These are phyloP conservation scores for Suhomyces bokatorum DNA, from an alignment of 1,139 yeast species.

Conservation along the genomic window DNA sequence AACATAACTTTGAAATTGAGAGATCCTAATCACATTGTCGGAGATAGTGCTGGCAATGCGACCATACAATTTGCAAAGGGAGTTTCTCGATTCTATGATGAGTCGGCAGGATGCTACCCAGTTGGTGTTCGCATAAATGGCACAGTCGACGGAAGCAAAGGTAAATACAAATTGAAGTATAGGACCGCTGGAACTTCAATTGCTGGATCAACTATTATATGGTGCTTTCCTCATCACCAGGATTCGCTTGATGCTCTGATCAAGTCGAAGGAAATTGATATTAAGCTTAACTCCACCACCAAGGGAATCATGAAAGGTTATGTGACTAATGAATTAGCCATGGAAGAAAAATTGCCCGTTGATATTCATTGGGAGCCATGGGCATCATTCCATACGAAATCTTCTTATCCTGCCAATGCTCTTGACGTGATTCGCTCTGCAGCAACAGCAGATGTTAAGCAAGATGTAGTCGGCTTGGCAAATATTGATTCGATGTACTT, in stretches of 20 bases:
- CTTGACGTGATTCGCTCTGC: conserved; percentile 43
- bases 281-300: conserved; percentile 62
- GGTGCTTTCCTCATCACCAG: conserved; percentile 71
- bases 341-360: conserved; percentile 53
- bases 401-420: conserved; percentile 40
- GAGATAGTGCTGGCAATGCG: conserved; percentile 31
- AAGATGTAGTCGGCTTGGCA: conserved; percentile 58
- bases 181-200: conserved; percentile 31
- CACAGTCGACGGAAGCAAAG: conserved; percentile 24
- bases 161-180: conserved; percentile 34
- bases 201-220: conserved; percentile 37
- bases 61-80: conserved; percentile 48
- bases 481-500: conserved; percentile 74
- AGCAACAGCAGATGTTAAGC: conserved; percentile 52
- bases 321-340: conserved; percentile 47
- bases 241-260: conserved; percentile 35
- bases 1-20: conserved; percentile 41
- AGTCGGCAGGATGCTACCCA: conserved; percentile 48
- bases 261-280: conserved; percentile 28
- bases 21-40: conserved; percentile 57
- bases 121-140: conserved; percentile 28
- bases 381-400: conserved; percentile 39
- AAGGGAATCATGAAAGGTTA: conserved; percentile 67
- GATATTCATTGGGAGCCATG: conserved; percentile 60
- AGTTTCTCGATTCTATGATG: conserved; percentile 47